Evolutionary conservation across 2,329 filamentous ascomycete genomes (phyloP), one percentile per base, ranked within the genome.

Genomic region (Aureobasidium leucospermi): DNA sequence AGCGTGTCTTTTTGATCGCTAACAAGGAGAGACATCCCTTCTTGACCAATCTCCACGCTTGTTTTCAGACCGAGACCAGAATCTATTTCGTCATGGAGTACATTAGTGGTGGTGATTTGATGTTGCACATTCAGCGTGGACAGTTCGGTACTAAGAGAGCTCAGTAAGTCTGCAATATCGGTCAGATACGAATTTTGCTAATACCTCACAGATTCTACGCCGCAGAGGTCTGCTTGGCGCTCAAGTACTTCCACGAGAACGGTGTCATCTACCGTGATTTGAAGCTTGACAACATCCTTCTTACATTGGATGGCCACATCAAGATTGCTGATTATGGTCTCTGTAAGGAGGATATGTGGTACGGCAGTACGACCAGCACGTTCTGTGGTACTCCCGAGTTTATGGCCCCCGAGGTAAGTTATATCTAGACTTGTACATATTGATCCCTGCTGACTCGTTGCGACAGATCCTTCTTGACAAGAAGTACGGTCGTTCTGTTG

Each of bases 11-110:
- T 78, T 74, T 99, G 72, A 88, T 99, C 71, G 94, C 94, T 36
- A 99, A 99, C 78, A 91, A 96, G 73, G 94, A 97, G 72, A 86
- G 90, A 13, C 94, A 99, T 71, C 94, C 95, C 0, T 99, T 99
- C 83, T 76, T 99, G 66, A 86, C 95, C 51, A 99, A 89, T 70
- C 78, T 99, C 41, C 94, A 99, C 71, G 94, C 94, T 58, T 99
- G 94, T 78, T 99, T 99, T 83, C 94, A 99, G 76, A 99, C 94
- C 0, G 94, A 99, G 74, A 99, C 94, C 6, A 82, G 94, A 67
- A 92, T 99, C 23, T 99, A 99, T 78, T 99, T 99, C 71, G 94
- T 99, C 64, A 97, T 97, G 93, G 94, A 99, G 77, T 99, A 99
- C 73, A 90, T 99, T 64, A 96, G 91, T 71, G 94, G 94, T 78